Evolutionary conservation across 208 protist genomes (phyloP), one percentile per base, ranked within the genome.

Genomic region (Wallacemonas sp.): DNA sequence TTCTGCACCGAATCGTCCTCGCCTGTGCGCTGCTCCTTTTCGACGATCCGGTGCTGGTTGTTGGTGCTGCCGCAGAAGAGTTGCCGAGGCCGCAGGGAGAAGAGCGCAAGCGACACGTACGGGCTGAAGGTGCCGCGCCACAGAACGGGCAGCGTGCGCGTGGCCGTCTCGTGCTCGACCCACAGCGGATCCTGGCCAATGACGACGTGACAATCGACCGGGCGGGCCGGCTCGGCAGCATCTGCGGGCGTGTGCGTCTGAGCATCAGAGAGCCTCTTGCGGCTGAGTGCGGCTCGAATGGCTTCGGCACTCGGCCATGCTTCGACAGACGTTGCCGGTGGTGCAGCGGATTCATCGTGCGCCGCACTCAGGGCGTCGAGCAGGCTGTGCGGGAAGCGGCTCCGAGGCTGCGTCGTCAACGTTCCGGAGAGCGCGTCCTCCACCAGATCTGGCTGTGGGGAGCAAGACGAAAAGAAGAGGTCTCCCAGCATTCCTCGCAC

Each of bases 401-500:
- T 16, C 10, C n/a, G 4, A 5, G 7, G 16, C 0, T 14, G 16
- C 11, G 42, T 5, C 8, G 42, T 23, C 11, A 48, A 16, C 16
- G 42, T 25, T 23, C 42, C 42, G 7, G 42, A 48, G 8, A 48
- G 5, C 42, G n/a, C 42, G n/a, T 48, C 42, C 8, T 48, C 42
- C 42, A 22, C 42, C 7, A 48, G 10, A 16, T 48, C n/a, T 55
- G 48, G 48, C 5, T 11, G 20, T 55, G 25, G 25, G 5, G 4
- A 7, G 25, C 20, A 55, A 3, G 48, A 7, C 25, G 48, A 32
- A 31, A 32, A 55, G 20, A 84, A 67, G 22, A 80, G 16, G 59
- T 92, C 82, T 32, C 86, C 81, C 5, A 88, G 28, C 38, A 84
- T 75, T 7, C 79, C 82, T 0, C 72, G 76, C 20, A 78, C 52